Evolutionary conservation across 768 basidiomycete species (phyloP), one percentile per base, ranked within the genome.

Genomic region (Pilatotrama ljubarskyi): DNA sequence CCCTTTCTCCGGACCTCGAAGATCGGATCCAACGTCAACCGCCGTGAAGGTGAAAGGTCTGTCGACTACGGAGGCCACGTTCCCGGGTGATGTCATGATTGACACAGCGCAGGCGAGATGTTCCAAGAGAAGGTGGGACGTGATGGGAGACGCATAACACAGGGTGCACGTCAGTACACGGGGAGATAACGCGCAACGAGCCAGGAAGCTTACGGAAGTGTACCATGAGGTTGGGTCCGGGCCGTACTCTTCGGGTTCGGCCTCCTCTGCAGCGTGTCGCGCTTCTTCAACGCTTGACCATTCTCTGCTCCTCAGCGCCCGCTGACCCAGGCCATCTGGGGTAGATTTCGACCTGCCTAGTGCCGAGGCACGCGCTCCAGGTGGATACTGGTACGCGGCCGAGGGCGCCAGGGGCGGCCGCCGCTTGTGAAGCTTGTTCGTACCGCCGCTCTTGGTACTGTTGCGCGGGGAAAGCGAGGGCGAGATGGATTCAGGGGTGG

Each of bases 341-440:
- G 61, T 63, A 2, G 61, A 63, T 48, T 63, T 58, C 18, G 61
- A 63, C 61, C 61, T 51, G 61, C 56, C 61, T 44, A 63, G 56
- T 37, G 47, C 61, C 51, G 51, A 14, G 2, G 26, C 13, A 5
- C 11, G 18, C 20, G 52, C 46, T 26, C 58, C 55, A 26, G 37
- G 53, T 47, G 58, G 54, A 44, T 49, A 55, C 48, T 53, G 57
- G 37, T 55, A 63, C 13, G 42, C 43, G 35, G 50, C 47, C 36
- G 62, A 63, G 3, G 62, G 62, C 36, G 62, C 53, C n/a, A 41
- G 22, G 0, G 61, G 58, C 29, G 66, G 64, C 15, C 66, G 58
- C 55, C 54, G 58, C 42, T 67, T 67, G 44, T 58, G 60, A 29
- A 67, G 59, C 55, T 67, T 67, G 56, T 62, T 62, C 20, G 61